phyloP scores from a whole-genome alignment of 148 eudicot genomes.

The Rhododendron simsii region DNA sequence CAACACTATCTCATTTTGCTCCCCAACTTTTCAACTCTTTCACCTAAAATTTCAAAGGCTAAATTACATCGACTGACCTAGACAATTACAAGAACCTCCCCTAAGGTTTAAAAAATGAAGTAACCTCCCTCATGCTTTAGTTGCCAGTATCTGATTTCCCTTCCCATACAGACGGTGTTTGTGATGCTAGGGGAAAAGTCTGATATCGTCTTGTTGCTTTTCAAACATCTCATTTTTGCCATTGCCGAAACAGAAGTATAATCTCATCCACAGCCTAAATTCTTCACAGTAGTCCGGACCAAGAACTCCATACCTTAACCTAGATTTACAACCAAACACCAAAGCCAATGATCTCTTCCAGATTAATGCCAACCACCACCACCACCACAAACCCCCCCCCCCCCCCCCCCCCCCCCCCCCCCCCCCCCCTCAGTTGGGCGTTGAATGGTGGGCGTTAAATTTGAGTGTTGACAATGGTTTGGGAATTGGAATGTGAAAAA shows the following conservation, averaged over 20 bases:
- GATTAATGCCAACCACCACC: not conserved
- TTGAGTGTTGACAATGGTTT: not conserved
- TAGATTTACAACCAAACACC: not conserved
- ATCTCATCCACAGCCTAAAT: not conserved
- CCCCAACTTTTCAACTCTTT: not conserved
- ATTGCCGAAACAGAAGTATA: not conserved
- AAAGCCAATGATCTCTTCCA: not conserved
- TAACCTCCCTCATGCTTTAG: not conserved
- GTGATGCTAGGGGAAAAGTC: not conserved
- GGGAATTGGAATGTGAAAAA: not conserved
- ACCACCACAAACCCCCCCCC: too few species aligned
- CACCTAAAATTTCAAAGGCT: not conserved
- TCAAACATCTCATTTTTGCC: not conserved
- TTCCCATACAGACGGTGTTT: not conserved
- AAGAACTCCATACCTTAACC: not conserved
- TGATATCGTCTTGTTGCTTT: not conserved
- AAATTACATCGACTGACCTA: not conserved
- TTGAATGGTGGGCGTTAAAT: not conserved
- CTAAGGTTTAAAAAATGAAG: not conserved
- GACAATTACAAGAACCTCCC: not conserved
- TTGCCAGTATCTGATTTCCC: not conserved
- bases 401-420: too few species aligned
- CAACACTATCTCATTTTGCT: not conserved
- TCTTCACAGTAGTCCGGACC: not conserved
- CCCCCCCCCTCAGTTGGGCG: not conserved